Evolutionary conservation across 345 rosid genomes (phyloP), one percentile per base, ranked within the genome.

Genomic region (Lumnitzera littorea): DNA sequence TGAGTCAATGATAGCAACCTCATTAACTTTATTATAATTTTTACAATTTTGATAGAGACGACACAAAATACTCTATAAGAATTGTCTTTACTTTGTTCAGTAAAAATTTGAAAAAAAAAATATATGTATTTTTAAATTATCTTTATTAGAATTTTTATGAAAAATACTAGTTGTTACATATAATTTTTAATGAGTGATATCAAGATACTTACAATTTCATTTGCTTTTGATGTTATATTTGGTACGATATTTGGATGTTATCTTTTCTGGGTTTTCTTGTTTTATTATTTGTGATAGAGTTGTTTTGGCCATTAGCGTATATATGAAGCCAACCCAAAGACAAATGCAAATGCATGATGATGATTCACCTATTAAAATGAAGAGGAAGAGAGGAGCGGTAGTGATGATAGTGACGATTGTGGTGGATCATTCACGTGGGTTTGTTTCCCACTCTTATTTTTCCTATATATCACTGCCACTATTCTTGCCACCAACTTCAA

Each of bases 291-390:
- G 70, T 56, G 82, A 80, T 74, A 74, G 76, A 71, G 68, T 70
- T 55, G 47, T 73, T 76, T 76, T 84, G 95, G 82, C 84, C 68
- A 89, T 82, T 86, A 75, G 98, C 98, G 92, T 85, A 83, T 82
- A 79, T 78, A 71, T 72, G 91, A 91, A 91, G 95, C 96, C 86
- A 83, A 76, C 81, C 75, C 63, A 70, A 78, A 83, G 73, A 75
- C n/a, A 50, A 56, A 41, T 51, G 12, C 47, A 36, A 36, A 36
- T 36, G 43, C 43, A 36, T 36, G 43, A 36, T 36, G 9, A 36
- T 36, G 43, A 36, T 36, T 36, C 11, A 36, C 10, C 43, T 36
- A 27, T 36, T 36, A 5, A 36, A 36, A 6, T 4, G 43, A 9
- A 7, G 43, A 29, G 36, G 36, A 29, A 29, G 24, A 57, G n/a